Evolutionary conservation across 768 basidiomycete species (phyloP).

Genomic region (Lentinus tigrinus): DNA sequence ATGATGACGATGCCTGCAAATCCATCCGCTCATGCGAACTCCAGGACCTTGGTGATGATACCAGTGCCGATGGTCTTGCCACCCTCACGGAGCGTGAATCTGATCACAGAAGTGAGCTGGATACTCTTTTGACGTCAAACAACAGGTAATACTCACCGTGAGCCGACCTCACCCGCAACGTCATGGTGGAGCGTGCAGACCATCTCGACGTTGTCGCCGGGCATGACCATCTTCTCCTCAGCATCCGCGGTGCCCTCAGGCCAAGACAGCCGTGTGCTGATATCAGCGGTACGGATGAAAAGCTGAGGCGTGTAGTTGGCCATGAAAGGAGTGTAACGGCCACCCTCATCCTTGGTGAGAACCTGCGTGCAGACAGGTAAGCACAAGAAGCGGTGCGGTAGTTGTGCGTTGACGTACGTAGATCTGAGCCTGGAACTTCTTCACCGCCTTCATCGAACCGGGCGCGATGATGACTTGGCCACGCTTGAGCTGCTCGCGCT

Average conservation of each 20-base stretch:
- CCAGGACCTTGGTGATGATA: constrained; percentile 83
- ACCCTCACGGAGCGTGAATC: constrained; percentile 92
- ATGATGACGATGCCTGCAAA: constrained; percentile 5
- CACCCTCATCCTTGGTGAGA: constrained; percentile 85
- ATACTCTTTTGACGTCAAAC: neutral
- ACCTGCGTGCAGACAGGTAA: constrained; percentile 43
- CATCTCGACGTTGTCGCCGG: constrained; percentile 96
- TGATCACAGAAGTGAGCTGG: constrained; percentile 18
- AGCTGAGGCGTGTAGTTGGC: constrained; percentile 92
- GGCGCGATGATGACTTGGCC: constrained; percentile 90
- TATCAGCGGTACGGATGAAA: constrained; percentile 93
- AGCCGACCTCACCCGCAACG: constrained; percentile 86
- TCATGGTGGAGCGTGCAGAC: constrained; percentile 79
- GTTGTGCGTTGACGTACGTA: constrained; percentile 51
- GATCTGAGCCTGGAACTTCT: constrained; percentile 91
- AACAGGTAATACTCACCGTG: constrained; percentile 45
- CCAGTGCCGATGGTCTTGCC: constrained; percentile 96
- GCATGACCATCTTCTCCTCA: constrained; percentile 95
- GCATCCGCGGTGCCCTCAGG: constrained; percentile 80
- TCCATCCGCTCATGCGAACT: constrained; percentile 31
- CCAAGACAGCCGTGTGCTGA: constrained; percentile 83
- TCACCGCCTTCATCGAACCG: constrained; percentile 89
- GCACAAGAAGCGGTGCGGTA: neutral
- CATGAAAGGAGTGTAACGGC: constrained; percentile 91
- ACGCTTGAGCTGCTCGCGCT: constrained; percentile 92